These are phyloP conservation scores for Lipomyces spencermartinsiae DNA, from an alignment of 805 yeast genomes.

Conservation along the genomic window DNA sequence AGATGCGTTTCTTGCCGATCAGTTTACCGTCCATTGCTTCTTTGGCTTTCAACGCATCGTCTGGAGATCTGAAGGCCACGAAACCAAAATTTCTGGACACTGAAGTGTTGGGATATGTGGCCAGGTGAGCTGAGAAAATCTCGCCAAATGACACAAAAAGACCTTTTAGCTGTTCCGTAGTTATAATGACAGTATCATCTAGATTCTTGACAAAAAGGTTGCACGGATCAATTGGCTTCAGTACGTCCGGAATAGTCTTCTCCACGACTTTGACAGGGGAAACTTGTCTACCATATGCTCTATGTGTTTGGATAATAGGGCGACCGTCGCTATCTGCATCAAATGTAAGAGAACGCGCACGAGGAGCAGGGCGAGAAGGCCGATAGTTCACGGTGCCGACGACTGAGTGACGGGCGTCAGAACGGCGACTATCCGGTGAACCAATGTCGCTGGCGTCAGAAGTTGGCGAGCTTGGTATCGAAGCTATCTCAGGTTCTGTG, in stretches of 20 bases:
- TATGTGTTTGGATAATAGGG: constrained; percentile 6
- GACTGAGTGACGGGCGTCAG: neutral
- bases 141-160: constrained; percentile 29
- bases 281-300: neutral
- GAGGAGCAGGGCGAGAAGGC: neutral
- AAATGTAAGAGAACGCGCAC: neutral
- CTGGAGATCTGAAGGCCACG: constrained; percentile 28
- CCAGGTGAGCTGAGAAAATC: constrained; percentile 23
- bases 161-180: constrained; percentile 18
- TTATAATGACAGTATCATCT: constrained; percentile 26
- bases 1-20: constrained; percentile 25
- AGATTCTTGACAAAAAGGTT: constrained; percentile 34
- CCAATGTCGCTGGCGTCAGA: neutral
- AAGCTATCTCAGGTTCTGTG: constrained; percentile 1
- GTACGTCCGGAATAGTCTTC: constrained; percentile 5
- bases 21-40: constrained; percentile 24
- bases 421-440: neutral
- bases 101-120: constrained; percentile 13
- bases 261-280: neutral
- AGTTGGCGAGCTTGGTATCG: neutral
- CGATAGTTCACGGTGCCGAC: constrained; percentile 4
- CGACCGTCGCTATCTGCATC: constrained; percentile 17
- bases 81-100: constrained; percentile 34
- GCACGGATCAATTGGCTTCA: constrained; percentile 25
- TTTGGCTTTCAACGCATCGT: constrained; percentile 27